Conservation (phyloP, 2,329 filamentous ascomycete genomes). For the Claviceps capensis region DNA sequence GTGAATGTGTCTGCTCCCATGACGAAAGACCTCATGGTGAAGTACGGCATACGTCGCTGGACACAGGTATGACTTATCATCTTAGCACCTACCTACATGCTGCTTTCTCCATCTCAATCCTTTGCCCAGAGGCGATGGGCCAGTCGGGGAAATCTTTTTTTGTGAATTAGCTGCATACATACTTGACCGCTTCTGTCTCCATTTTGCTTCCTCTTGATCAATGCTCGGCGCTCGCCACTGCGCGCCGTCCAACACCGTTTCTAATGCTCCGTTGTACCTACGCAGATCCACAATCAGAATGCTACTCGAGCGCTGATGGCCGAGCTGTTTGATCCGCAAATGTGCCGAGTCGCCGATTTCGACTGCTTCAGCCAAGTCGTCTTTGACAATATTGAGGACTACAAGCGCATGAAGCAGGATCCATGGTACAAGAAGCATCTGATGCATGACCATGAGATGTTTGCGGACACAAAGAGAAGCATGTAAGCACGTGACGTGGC, state of each 20-base stretch:
- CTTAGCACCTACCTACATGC: background rate
- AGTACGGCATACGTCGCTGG: slow-evolving; percentile 34
- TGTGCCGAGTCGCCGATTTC: slow-evolving; percentile 32
- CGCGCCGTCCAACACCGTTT: too few species aligned
- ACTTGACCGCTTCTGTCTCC: too few species aligned
- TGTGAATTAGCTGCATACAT: too few species aligned
- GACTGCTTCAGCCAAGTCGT: slow-evolving; percentile 36
- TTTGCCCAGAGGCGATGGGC: too few species aligned
- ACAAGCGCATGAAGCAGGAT: slow-evolving; percentile 33
- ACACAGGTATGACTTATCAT: slow-evolving; percentile 19
- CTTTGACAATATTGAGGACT: slow-evolving; percentile 30
- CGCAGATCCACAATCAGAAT: slow-evolving; percentile 27
- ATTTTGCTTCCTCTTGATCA: too few species aligned
- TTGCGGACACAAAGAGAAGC: slow-evolving; percentile 33
- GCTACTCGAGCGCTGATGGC: slow-evolving; percentile 21
- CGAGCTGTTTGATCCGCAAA: slow-evolving; percentile 27
- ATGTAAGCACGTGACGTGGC: slow-evolving; percentile 8
- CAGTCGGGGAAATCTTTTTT: too few species aligned
- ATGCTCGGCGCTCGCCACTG: too few species aligned
- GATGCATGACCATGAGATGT: slow-evolving; percentile 31
- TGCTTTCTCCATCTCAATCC: too few species aligned
- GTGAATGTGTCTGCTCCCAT: slow-evolving; percentile 30
- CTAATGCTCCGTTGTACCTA: too few species aligned
- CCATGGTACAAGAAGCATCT: slow-evolving; percentile 33
- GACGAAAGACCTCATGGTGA: slow-evolving; percentile 32